Evolutionary conservation across 495 filamentous ascomycete genomes (phyloP).

Genomic region (Echria macrotheca): DNA sequence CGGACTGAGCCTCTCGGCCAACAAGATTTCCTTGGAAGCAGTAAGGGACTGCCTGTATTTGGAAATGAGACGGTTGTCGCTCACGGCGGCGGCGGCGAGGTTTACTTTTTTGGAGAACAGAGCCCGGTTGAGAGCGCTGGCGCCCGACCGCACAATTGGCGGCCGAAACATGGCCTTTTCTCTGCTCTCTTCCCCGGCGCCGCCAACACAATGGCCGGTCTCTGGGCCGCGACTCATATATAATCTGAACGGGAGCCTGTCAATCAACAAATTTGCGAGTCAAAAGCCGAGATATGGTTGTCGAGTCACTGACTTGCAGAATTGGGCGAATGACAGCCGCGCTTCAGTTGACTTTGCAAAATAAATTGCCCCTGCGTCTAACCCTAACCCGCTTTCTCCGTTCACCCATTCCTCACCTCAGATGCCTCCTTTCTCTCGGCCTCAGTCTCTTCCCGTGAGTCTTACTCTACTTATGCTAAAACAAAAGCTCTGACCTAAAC

Average conservation of each 20-base stretch:
- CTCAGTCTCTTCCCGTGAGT: too few relatives aligned
- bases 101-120: slow-evolving; percentile 73
- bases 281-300: not conserved
- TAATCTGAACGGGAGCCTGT: not conserved
- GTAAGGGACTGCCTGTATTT: slow-evolving; percentile 55
- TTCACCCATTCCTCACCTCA: not conserved
- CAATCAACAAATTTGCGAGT: not conserved
- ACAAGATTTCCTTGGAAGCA: slow-evolving; percentile 54
- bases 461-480: too few relatives aligned
- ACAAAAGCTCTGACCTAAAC: too few relatives aligned
- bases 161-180: slow-evolving; percentile 58
- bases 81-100: slow-evolving; percentile 71
- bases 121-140: slow-evolving; percentile 69
- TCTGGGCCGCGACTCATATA: not conserved
- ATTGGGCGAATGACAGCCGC: not conserved
- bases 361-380: not conserved
- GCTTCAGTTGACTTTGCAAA: not conserved
- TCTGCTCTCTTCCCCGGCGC: not conserved
- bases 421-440: too few relatives aligned
- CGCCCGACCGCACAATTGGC: slow-evolving; percentile 64
- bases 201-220: not conserved
- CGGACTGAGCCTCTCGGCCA: slow-evolving; percentile 47
- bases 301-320: not conserved
- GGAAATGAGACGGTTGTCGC: slow-evolving; percentile 65
- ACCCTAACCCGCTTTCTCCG: not conserved